These are phyloP conservation scores for Ogataea henricii DNA, from an alignment of 805 yeast species.

Conservation along the genomic window DNA sequence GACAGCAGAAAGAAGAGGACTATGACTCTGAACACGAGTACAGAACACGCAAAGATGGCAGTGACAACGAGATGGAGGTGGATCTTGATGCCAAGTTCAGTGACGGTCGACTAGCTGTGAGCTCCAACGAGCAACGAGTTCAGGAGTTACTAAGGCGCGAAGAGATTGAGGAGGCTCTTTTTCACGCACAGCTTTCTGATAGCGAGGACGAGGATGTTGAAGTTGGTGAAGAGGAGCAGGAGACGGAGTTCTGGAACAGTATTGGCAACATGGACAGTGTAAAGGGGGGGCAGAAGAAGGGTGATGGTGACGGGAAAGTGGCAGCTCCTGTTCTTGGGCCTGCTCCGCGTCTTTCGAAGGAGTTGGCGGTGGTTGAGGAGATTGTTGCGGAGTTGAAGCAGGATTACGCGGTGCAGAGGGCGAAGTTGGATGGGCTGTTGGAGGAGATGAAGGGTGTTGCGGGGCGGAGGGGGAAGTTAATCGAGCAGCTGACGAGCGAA, in stretches of 20 bases:
- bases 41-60: conserved; percentile 10
- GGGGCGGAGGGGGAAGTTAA: conserved; percentile 2
- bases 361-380: conserved; percentile 3
- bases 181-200: conserved; percentile 31
- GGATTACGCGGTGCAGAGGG: conserved; percentile 3
- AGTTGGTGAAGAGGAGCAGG: not conserved
- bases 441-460: conserved; percentile 4
- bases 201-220: conserved; percentile 15
- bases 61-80: conserved; percentile 19
- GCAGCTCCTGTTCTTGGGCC: not conserved
- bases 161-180: conserved; percentile 39
- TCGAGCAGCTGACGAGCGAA: conserved; percentile 5
- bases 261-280: conserved; percentile 11
- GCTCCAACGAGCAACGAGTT: conserved; percentile 28
- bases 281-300: not conserved
- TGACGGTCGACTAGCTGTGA: conserved; percentile 34
- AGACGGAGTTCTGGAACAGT: conserved; percentile 2
- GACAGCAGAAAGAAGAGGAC: conserved; percentile 23
- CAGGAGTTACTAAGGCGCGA: conserved; percentile 30
- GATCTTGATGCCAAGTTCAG: conserved; percentile 26
- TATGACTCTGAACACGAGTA: conserved; percentile 24
- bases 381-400: conserved; percentile 1
- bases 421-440: conserved; percentile 3
- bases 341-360: conserved; percentile 1
- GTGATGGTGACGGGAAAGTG: not conserved